A percentile compares a stretch with the other conserved stretches of the same genome.
Conservation (phyloP, 805 yeast genomes). For the Teunomyces lycoperdinae region DNA sequence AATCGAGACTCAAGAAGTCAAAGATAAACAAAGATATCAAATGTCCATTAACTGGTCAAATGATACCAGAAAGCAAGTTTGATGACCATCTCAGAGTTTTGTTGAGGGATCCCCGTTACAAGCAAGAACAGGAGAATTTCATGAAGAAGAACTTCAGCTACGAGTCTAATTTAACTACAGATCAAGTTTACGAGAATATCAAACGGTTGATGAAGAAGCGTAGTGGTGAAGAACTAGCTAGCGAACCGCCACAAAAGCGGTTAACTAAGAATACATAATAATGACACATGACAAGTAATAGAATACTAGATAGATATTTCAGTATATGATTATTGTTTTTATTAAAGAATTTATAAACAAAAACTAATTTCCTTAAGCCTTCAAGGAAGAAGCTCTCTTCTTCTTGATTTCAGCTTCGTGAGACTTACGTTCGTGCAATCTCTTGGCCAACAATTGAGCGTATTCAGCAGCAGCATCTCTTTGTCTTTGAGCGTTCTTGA, state of each 20-base stretch:
- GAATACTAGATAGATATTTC: neutral
- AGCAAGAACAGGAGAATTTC: constrained; percentile 62
- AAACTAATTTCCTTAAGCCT: constrained; percentile 54
- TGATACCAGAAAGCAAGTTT: constrained; percentile 68
- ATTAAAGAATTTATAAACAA: constrained; percentile 1
- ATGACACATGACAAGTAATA: constrained; percentile 5
- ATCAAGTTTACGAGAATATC: constrained; percentile 62
- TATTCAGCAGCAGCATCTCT: constrained; percentile 99
- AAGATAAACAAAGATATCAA: constrained; percentile 40
- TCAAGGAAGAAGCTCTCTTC: constrained; percentile 99
- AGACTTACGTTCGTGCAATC: constrained; percentile 97
- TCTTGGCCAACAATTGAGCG: constrained; percentile 97
- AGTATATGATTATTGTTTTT: constrained; percentile 4
- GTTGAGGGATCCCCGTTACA: constrained; percentile 75
- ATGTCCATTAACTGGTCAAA: constrained; percentile 78
- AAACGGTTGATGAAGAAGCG: constrained; percentile 27
- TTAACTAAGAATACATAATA: no score
- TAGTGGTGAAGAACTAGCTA: constrained; percentile 6
- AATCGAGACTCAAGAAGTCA: constrained; percentile 46
- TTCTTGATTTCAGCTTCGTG: constrained; percentile 97
- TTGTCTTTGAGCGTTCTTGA: constrained; percentile 96
- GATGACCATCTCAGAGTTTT: constrained; percentile 67
- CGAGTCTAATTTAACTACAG: constrained; percentile 48
- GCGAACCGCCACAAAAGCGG: constrained; percentile 2
- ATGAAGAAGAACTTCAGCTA: constrained; percentile 52